These are phyloP conservation scores for Cryphonectria nitschkei DNA, from an alignment of 2,329 filamentous ascomycete genomes.

Conservation along the genomic window DNA sequence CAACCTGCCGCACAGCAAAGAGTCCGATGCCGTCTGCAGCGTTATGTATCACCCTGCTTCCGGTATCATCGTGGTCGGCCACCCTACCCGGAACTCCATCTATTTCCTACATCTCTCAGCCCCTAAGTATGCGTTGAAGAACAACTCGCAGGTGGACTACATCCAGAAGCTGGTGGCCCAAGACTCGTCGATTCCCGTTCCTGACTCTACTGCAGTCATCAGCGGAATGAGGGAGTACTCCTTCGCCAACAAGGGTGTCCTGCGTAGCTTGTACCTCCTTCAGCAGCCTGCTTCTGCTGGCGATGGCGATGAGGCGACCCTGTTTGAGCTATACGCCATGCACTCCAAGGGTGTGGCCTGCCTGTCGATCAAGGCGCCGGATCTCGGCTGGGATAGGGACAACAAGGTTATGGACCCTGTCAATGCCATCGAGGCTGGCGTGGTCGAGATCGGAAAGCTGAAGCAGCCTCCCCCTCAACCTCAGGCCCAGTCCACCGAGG, in stretches of 20 bases:
- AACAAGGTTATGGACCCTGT: slow-evolving; percentile 83
- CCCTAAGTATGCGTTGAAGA: slow-evolving; percentile 84
- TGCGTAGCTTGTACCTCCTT: slow-evolving; percentile 89
- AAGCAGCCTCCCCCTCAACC: slow-evolving; percentile 51
- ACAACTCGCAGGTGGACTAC: slow-evolving; percentile 86
- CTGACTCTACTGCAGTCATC: slow-evolving; percentile 95
- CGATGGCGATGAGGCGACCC: slow-evolving; percentile 68
- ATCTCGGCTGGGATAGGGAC: slow-evolving; percentile 89
- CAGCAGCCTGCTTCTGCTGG: slow-evolving; percentile 68
- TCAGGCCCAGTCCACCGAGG: slow-evolving; percentile 46
- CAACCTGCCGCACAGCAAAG: slow-evolving; percentile 92
- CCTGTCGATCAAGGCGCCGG: slow-evolving; percentile 80
- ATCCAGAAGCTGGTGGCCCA: slow-evolving; percentile 76
- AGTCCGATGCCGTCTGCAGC: slow-evolving; percentile 97
- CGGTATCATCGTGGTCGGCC: slow-evolving; percentile 91
- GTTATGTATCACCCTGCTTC: slow-evolving; percentile 91
- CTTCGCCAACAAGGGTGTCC: slow-evolving; percentile 80
- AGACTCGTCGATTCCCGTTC: slow-evolving; percentile 74
- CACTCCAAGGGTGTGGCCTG: slow-evolving; percentile 97
- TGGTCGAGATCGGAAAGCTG: slow-evolving; percentile 76
- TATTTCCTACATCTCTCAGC: slow-evolving; percentile 97
- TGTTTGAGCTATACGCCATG: slow-evolving; percentile 97
- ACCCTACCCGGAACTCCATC: slow-evolving; percentile 95
- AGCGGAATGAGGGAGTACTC: slow-evolving; percentile 96
- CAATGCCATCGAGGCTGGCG: slow-evolving; percentile 73